A percentile compares a stretch with the other conserved stretches of the same genome.
phyloP scores from a whole-genome alignment of 2,329 filamentous ascomycete species.

The Grosmannia penicillata region DNA sequence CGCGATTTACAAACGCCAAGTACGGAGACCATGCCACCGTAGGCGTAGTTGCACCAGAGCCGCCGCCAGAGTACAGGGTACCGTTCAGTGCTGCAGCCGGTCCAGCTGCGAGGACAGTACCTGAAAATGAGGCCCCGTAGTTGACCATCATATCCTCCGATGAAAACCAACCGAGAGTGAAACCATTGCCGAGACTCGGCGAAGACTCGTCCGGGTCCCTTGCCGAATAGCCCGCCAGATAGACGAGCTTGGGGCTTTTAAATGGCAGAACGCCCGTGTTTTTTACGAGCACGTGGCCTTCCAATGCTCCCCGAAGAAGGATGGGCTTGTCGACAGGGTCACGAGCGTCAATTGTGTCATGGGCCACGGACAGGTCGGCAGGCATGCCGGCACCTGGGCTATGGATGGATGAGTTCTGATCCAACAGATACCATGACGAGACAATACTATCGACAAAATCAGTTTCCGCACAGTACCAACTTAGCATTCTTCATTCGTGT shows the following conservation, averaged over 20 bases:
- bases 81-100: conserved; percentile 37
- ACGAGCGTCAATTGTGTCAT: conserved; percentile 32
- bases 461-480: too few species aligned
- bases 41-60: conserved; percentile 32
- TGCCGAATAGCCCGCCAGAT: conserved; percentile 45
- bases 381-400: conserved; percentile 36
- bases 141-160: conserved; percentile 29
- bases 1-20: conserved; percentile 22
- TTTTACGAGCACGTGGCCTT: conserved; percentile 62
- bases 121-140: conserved; percentile 35
- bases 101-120: background rate
- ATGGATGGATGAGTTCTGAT: conserved; percentile 10
- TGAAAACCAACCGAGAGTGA: conserved; percentile 11
- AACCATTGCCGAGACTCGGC: conserved; percentile 21
- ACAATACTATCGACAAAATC: conserved; percentile 20
- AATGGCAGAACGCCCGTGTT: conserved; percentile 55
- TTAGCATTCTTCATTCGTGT: too few species aligned
- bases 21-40: conserved; percentile 23
- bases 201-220: conserved; percentile 26
- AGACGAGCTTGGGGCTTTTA: conserved; percentile 37
- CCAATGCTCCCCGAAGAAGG: conserved; percentile 37
- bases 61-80: conserved; percentile 33
- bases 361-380: conserved; percentile 37
- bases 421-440: background rate
- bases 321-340: conserved; percentile 26